phyloP scores from a whole-genome alignment of 1,139 yeast species.

The Candida sp. region DNA sequence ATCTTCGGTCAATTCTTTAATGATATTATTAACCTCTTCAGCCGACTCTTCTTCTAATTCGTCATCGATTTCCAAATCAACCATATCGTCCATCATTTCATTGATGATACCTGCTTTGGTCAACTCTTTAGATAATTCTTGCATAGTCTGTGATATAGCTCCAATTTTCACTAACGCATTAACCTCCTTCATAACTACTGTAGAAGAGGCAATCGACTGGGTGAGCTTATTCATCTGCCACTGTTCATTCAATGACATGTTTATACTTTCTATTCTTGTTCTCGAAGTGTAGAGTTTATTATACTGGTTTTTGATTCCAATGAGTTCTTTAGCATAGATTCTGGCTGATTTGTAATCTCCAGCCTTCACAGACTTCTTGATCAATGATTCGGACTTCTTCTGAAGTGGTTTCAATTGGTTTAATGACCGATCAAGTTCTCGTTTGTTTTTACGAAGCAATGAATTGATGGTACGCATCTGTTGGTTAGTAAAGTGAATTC shows the following conservation, averaged over 20 bases:
- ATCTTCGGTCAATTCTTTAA: constrained; percentile 41
- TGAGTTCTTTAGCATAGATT: constrained; percentile 78
- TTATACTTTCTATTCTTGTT: constrained; percentile 82
- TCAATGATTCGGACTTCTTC: constrained; percentile 71
- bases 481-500: constrained; percentile 17
- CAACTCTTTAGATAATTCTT: constrained; percentile 81
- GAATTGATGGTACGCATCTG: constrained; percentile 79
- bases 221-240: constrained; percentile 84
- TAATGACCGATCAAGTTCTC: constrained; percentile 75
- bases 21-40: constrained; percentile 58
- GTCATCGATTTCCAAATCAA: constrained; percentile 61
- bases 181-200: constrained; percentile 87
- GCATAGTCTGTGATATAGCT: constrained; percentile 79
- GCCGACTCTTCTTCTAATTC: constrained; percentile 70
- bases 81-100: constrained; percentile 92
- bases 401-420: constrained; percentile 65
- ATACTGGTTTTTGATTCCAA: constrained; percentile 71
- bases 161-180: constrained; percentile 77
- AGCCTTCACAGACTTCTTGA: constrained; percentile 74
- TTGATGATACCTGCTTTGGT: constrained; percentile 90
- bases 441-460: constrained; percentile 76
- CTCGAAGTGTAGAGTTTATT: constrained; percentile 73
- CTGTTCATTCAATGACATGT: constrained; percentile 89
- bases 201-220: constrained; percentile 74
- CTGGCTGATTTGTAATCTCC: constrained; percentile 74